phyloP scores from a whole-genome alignment of 805 yeast species.

The Komagataella ulmi region DNA sequence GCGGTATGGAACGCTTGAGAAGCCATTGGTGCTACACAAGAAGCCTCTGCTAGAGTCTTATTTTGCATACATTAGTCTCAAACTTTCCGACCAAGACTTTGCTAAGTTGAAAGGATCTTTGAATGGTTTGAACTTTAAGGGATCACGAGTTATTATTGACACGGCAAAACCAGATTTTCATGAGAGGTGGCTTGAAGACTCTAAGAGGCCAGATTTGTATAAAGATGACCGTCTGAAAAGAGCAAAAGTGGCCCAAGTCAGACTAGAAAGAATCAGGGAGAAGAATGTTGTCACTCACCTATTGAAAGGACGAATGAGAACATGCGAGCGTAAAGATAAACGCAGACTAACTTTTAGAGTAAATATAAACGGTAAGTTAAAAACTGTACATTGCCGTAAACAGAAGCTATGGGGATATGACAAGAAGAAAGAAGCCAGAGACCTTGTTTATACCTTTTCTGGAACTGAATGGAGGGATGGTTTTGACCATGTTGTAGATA shows the following conservation, averaged over 20 bases:
- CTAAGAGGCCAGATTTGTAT: constrained; percentile 23
- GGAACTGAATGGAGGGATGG: constrained; percentile 74
- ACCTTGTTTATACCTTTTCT: constrained; percentile 47
- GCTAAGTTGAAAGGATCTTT: constrained; percentile 39
- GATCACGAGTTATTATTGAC: constrained; percentile 46
- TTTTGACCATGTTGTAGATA: constrained; percentile 66
- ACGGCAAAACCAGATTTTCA: constrained; percentile 47
- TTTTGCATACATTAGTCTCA: constrained; percentile 59
- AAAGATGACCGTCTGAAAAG: constrained; percentile 13
- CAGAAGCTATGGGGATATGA: constrained; percentile 88
- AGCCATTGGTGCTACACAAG: constrained; percentile 34
- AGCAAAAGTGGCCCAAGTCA: constrained; percentile 19
- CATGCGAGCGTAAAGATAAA: constrained; percentile 35
- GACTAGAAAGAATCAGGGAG: constrained; percentile 29
- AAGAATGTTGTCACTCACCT: constrained; percentile 23
- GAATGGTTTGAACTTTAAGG: constrained; percentile 67
- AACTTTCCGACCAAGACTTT: constrained; percentile 29
- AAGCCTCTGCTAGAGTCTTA: constrained; percentile 39
- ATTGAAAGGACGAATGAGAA: constrained; percentile 47
- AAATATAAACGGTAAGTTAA: constrained; percentile 40
- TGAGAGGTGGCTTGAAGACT: constrained; percentile 32
- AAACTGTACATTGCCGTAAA: constrained; percentile 47
- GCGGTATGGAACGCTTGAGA: constrained; percentile 44
- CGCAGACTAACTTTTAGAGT: constrained; percentile 54
- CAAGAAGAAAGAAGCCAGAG: constrained; percentile 46